phyloP scores from a whole-genome alignment of 2,329 filamentous ascomycete species.

The Juglanconis oblonga region DNA sequence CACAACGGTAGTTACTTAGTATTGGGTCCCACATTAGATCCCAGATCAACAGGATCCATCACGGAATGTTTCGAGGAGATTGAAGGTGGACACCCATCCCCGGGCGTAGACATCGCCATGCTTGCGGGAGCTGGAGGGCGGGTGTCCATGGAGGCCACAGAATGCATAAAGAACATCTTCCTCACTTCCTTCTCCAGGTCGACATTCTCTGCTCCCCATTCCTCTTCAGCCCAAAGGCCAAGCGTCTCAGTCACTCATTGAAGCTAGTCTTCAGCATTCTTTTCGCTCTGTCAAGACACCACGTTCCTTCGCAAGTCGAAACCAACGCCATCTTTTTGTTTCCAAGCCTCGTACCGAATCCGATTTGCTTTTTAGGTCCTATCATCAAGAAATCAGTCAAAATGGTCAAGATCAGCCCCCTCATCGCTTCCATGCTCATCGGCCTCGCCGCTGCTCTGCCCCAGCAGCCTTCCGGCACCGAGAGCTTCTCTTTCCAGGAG shows the following conservation, averaged over 20 bases:
- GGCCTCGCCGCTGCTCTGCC: constrained; percentile 14
- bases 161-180: constrained; percentile 12
- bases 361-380: neutral
- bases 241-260: constrained; percentile 16
- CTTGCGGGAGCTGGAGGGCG: neutral
- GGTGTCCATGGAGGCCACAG: neutral
- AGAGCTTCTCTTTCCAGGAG: neutral
- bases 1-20: neutral
- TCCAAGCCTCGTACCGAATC: neutral
- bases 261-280: constrained; percentile 19
- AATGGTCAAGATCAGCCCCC: constrained; percentile 19
- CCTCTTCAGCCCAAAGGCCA: constrained; percentile 13
- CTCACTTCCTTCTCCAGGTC: neutral
- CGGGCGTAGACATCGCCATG: neutral
- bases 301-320: constrained; percentile 19
- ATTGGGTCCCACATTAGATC: constrained; percentile 1
- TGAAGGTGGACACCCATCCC: neutral
- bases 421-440: constrained; percentile 15
- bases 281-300: constrained; percentile 12
- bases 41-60: constrained; percentile 3
- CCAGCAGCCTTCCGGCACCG: constrained; percentile 6
- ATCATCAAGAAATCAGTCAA: constrained; percentile 13
- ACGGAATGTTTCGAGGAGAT: constrained; percentile 17
- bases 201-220: constrained; percentile 5
- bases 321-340: constrained; percentile 4